These are phyloP conservation scores for Candida morakotiae DNA, from an alignment of 805 yeast genomes.

Conservation along the genomic window DNA sequence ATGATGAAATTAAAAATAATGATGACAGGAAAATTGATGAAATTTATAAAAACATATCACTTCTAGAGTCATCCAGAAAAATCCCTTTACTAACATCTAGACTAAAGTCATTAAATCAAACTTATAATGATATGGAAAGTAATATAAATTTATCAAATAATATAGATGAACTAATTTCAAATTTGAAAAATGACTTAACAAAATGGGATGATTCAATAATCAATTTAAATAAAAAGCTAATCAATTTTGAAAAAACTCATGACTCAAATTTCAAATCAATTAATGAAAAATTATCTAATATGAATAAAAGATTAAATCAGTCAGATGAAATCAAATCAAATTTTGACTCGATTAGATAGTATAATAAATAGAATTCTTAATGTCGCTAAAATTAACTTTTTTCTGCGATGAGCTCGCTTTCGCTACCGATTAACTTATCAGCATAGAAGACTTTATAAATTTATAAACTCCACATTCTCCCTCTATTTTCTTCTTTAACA, in stretches of 20 bases:
- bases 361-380: too few relatives aligned
- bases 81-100: slow-evolving; percentile 26
- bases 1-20: neutral
- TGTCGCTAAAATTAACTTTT: too few relatives aligned
- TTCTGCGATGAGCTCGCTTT: too few relatives aligned
- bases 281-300: slow-evolving; percentile 13
- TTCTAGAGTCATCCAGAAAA: slow-evolving; percentile 18
- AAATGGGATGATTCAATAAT: slow-evolving; percentile 27
- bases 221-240: slow-evolving; percentile 19
- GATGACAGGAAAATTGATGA: slow-evolving; percentile 18
- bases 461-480: neutral
- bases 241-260: slow-evolving; percentile 17
- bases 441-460: too few relatives aligned
- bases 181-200: slow-evolving; percentile 21
- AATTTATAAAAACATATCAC: slow-evolving; percentile 21
- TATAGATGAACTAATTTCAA: slow-evolving; percentile 24
- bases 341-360: neutral
- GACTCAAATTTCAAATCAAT: slow-evolving; percentile 20
- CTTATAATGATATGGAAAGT: slow-evolving; percentile 30
- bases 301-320: slow-evolving; percentile 7
- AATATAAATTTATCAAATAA: slow-evolving; percentile 19
- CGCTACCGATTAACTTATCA: too few relatives aligned
- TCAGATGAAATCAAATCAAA: too few relatives aligned
- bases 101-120: slow-evolving; percentile 26
- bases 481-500: neutral